Conservation (phyloP, 805 yeast species). For the Pichia scutulata region DNA sequence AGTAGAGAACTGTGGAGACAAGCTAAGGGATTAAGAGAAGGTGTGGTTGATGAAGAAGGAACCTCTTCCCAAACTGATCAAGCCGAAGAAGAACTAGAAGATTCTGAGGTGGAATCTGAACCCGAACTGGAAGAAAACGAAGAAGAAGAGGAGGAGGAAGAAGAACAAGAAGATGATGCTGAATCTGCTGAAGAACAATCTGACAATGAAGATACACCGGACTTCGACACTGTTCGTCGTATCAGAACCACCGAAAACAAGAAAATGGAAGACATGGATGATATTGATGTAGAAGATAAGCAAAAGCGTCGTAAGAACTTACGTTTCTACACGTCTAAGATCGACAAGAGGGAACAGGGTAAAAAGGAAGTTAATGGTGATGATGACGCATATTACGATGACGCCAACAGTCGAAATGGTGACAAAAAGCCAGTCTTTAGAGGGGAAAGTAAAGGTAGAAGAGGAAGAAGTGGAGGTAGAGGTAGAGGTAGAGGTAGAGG, state of each 20-base stretch:
- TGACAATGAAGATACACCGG: constrained; percentile 22
- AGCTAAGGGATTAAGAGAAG: constrained; percentile 37
- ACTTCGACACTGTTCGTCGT: constrained; percentile 29
- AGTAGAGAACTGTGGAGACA: constrained; percentile 87
- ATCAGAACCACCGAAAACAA: constrained; percentile 32
- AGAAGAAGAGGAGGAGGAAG: constrained; percentile 17
- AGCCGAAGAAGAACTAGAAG: constrained; percentile 18
- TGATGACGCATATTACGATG: constrained; percentile 6
- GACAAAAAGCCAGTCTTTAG: not conserved
- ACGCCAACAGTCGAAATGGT: not conserved
- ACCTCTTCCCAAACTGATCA: constrained; percentile 9
- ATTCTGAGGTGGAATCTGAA: constrained; percentile 10
- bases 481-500: not conserved
- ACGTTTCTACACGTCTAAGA: constrained; percentile 94
- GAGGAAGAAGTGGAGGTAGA: not conserved
- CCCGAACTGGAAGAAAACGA: constrained; percentile 19
- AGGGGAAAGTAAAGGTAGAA: not conserved
- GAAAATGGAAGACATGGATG: constrained; percentile 64
- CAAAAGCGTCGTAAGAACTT: constrained; percentile 69
- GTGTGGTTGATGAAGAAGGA: constrained; percentile 1
- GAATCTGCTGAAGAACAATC: constrained; percentile 2
- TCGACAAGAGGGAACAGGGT: constrained; percentile 38
- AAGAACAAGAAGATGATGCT: constrained; percentile 12
- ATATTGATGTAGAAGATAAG: constrained; percentile 82
- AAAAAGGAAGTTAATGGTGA: constrained; percentile 3